A percentile compares a stretch with the other conserved stretches of the same genome.
Evolutionary conservation across 1,284 basidiomycete genomes (phyloP).

Genomic region (Rhodofomes roseus): DNA sequence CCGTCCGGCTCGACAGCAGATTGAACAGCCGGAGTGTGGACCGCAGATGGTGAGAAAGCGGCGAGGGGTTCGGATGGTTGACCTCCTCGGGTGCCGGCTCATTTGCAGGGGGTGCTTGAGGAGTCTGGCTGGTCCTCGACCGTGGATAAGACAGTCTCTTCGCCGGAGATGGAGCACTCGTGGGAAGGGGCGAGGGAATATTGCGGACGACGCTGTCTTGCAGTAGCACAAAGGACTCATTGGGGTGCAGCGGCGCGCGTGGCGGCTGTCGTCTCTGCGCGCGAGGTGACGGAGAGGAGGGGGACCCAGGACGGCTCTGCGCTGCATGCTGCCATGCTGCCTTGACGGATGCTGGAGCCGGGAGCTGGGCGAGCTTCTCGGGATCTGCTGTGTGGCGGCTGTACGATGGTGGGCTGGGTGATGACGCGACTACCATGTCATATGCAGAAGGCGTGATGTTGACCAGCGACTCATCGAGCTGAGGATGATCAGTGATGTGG

Average conservation of each 20-base stretch:
- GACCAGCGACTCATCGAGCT: conserved; percentile 83
- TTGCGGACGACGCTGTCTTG: conserved; percentile 75
- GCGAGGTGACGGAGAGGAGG: conserved; percentile 41
- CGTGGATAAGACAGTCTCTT: conserved; percentile 39
- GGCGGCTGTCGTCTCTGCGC: conserved; percentile 55
- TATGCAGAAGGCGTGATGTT: conserved; percentile 83
- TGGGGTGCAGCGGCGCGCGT: conserved; percentile 50
- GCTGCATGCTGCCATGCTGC: conserved; percentile 57
- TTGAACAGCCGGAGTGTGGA: conserved; percentile 75
- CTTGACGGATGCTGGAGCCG: conserved; percentile 55
- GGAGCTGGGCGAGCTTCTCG: conserved; percentile 52
- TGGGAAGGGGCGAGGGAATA: conserved; percentile 48
- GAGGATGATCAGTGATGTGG: conserved; percentile 15
- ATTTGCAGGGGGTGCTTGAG: conserved; percentile 14
- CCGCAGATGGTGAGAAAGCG: conserved; percentile 75
- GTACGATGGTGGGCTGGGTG: conserved; percentile 45
- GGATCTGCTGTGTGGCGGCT: conserved; percentile 41
- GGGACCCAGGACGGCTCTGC: conserved; percentile 29
- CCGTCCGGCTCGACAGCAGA: conserved; percentile 75
- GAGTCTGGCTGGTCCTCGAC: conserved; percentile 21
- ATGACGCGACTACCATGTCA: conserved; percentile 75
- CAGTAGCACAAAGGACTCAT: conserved; percentile 87
- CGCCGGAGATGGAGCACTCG: conserved; percentile 26
- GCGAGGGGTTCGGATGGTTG: conserved; percentile 59
- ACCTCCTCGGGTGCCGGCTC: conserved; percentile 30